Base-by-base conservation (phyloP, 1,284 basidiomycete species). In the Mycosarcoma mackinlayi region DNA sequence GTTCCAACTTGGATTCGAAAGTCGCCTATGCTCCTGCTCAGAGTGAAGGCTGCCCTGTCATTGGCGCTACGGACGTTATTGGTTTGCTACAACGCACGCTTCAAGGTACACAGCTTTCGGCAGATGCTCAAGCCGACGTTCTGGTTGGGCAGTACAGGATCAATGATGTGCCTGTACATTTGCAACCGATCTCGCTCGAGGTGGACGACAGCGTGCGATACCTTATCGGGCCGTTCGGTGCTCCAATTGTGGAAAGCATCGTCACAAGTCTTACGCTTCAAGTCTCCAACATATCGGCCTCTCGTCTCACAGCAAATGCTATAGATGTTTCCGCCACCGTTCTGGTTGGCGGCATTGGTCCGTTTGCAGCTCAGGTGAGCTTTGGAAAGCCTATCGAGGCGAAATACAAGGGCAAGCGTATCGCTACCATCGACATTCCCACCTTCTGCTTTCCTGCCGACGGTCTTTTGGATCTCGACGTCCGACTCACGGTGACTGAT, bases 361-460 rank as follows among this genome's bases (percentile, higher is more conserved):
- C 77, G 84, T 88, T 80, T 75, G 90, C 50, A 75, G 87, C 33
- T 82, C 90, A 77, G 49, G 57, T 74, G 46, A 55, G 76, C 67
- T 76, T 82, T 67, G 67, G 72, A 11, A 64, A 81, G 21, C 72
- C 68, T 6, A 46, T 83, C 48, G 88, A 86, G n/a, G 87, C 91
- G 19, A 86, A 82, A 16, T 91, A 88, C 88, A 81, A 89, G 72
- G 89, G 88, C 4, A 83, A 86, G 16, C 73, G 87, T 59, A 91
- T 91, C 62, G 90, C 88, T 3, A 84, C 85, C 3, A 89, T 91
- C 65, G 71, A 85, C 3, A 85, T 91, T 27, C 87, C 88, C 41
- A 83, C 88, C 6, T 88, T 90, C 13, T 91, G 90, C 78, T 87
- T 88, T 18, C 85, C 86, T 11, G 89, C 90, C 3, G 87, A 89